Conservation (phyloP, 2,329 filamentous ascomycete genomes). For the Penicillium sp. region DNA sequence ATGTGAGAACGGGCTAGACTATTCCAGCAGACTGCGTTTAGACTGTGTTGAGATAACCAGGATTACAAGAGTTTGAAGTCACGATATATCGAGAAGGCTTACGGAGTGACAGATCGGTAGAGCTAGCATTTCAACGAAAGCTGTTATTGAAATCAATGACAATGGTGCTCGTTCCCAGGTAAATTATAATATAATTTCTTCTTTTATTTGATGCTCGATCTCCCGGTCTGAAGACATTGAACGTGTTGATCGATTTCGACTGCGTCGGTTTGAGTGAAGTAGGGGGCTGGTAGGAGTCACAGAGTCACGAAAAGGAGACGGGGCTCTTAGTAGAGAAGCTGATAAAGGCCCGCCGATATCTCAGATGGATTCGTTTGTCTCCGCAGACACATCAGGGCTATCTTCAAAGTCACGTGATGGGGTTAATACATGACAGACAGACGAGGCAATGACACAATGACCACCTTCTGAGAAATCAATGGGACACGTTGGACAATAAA, state of each 20-base stretch:
- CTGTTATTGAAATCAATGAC: background rate
- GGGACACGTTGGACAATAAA: too few relatives aligned
- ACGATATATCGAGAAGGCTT: background rate
- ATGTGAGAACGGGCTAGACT: background rate
- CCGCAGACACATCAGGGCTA: slow-evolving; percentile 4
- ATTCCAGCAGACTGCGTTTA: background rate
- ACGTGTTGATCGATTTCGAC: background rate
- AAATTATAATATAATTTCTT: background rate
- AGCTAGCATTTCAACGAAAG: background rate
- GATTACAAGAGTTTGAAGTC: background rate
- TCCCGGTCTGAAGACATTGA: background rate
- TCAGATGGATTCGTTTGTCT: background rate
- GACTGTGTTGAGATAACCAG: background rate
- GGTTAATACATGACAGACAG: background rate
- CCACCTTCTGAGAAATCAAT: background rate
- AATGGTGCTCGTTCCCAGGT: background rate
- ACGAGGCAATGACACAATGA: background rate
- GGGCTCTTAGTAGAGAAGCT: background rate
- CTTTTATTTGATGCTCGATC: background rate
- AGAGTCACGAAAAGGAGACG: background rate
- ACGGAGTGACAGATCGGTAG: background rate
- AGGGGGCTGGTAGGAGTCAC: background rate
- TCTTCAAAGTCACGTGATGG: slow-evolving; percentile 1
- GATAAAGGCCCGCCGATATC: background rate
- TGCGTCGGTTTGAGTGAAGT: background rate